phyloP scores from a whole-genome alignment of 306 rosid genomes.

The Dryas alaskensis region DNA sequence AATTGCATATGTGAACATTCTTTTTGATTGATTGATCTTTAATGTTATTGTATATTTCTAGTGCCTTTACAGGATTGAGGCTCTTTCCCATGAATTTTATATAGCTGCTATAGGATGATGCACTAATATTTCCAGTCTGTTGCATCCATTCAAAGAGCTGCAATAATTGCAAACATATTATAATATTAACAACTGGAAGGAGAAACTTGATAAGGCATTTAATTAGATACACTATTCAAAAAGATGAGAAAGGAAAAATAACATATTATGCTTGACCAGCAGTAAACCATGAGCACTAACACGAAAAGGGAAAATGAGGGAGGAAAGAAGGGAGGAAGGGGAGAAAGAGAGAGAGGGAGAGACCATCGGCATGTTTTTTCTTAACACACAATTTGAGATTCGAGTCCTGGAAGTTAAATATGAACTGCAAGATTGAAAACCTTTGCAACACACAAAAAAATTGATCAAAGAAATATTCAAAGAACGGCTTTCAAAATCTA shows the following conservation, averaged over 20 bases:
- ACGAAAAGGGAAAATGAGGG: neutral
- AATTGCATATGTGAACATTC: slow-evolving; percentile 67
- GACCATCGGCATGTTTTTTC: neutral
- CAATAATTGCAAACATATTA: slow-evolving; percentile 21
- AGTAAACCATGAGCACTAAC: neutral
- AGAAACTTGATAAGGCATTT: neutral
- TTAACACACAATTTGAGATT: neutral
- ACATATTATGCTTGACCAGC: neutral
- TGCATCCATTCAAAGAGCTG: slow-evolving; percentile 96
- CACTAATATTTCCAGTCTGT: slow-evolving; percentile 59
- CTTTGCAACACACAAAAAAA: too few relatives aligned
- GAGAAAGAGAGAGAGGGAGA: neutral
- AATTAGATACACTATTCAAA: neutral
- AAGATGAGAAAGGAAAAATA: neutral
- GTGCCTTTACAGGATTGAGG: slow-evolving; percentile 55
- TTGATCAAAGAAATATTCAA: too few relatives aligned
- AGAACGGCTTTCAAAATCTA: neutral
- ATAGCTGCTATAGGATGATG: slow-evolving; percentile 63
- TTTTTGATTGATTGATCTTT: slow-evolving; percentile 50
- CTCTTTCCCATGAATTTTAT: slow-evolving; percentile 64
- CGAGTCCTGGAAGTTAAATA: neutral
- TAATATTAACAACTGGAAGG: slow-evolving; percentile 6
- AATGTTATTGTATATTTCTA: slow-evolving; percentile 60
- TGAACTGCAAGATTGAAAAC: neutral
- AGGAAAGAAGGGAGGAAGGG: too few relatives aligned